Evolutionary conservation across 1,139 yeast species (phyloP).

Genomic region (Magnusiomyces tetraspermus): DNA sequence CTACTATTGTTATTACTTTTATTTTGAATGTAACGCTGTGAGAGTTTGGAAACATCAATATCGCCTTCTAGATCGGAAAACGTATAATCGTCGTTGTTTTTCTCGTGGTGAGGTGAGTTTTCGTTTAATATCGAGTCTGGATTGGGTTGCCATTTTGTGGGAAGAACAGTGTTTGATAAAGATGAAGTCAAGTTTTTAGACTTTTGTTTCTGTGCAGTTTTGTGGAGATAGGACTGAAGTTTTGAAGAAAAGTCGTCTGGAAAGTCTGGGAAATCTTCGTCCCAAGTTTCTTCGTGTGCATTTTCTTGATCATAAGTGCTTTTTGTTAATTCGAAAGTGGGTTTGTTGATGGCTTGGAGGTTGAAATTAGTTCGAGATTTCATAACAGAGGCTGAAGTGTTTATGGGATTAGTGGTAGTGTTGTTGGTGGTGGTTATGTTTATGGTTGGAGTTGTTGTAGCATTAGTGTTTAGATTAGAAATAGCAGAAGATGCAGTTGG

Average conservation of each 20-base stretch:
- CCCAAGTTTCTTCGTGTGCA: neutral
- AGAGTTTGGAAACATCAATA: constrained; percentile 19
- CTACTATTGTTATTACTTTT: no score
- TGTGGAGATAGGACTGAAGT: neutral
- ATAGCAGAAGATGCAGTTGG: no score
- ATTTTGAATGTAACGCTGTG: neutral
- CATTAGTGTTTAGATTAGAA: no score
- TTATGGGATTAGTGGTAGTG: no score
- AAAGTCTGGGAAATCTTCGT: constrained; percentile 1
- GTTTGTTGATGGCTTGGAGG: no score
- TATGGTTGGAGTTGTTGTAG: no score
- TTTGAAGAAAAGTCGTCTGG: constrained; percentile 3
- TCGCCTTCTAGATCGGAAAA: constrained; percentile 27
- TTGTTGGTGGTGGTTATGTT: no score
- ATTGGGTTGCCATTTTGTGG: neutral
- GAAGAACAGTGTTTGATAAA: neutral
- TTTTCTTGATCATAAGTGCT: neutral
- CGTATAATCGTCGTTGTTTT: constrained; percentile 19
- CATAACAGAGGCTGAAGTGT: no score
- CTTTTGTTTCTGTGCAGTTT: neutral
- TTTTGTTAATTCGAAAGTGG: no score
- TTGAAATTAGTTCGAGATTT: no score
- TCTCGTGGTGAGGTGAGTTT: constrained; percentile 19
- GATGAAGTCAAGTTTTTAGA: neutral
- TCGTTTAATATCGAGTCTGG: constrained; percentile 11